Base-by-base conservation (phyloP, 2,329 filamentous ascomycete species). In the Ilyonectria robusta region DNA sequence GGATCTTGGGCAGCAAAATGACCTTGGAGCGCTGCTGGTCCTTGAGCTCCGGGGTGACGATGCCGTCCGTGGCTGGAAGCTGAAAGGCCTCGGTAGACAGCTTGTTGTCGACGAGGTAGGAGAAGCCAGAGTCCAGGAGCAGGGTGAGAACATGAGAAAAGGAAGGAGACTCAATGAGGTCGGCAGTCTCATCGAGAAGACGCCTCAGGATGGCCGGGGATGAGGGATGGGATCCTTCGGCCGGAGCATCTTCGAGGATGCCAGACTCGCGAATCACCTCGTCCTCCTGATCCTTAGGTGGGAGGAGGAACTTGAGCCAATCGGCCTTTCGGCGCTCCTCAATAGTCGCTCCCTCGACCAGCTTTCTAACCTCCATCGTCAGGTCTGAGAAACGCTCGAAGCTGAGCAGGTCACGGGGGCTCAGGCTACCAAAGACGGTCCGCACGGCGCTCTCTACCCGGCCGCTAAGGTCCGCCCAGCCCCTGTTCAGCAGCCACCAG, bases 401-500 rank as follows among this genome's bases (percentile, higher is more conserved):
- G 17, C 92, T 93, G 67, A 99, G 87, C 69, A 97, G 92, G 76
- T 98, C 95, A 56, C 95, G 90, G 2, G 95, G 95, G 79, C 94
- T 97, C 56, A 98, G 84, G 68, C 89, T 87, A n/a, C 94, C 94
- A 80, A 98, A 98, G 26, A 95, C 93, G 59, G 97, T 92, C 74
- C 92, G 92, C 26, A 99, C 96, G 4, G 94, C 94, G n/a, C 85
- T 84, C 78, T 94, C 91, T 54, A 99, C 95, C 70, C 91, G 92
- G 63, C 90, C 86, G 87, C 94, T 92, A 63, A 98, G 84, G 65
- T 94, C 90, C 71, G 91, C 89, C 91, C 94, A 98, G 48, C 96
- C 96, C 71, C 90, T 90, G 81, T 99, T 95, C 54, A 99, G 86
- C 53, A 99, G 84, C 95, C 95, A 99, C 96, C 96, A 99, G 82